These are phyloP conservation scores for Drechmeria coniospora DNA, from an alignment of 2,329 filamentous ascomycete genomes.

Conservation along the genomic window DNA sequence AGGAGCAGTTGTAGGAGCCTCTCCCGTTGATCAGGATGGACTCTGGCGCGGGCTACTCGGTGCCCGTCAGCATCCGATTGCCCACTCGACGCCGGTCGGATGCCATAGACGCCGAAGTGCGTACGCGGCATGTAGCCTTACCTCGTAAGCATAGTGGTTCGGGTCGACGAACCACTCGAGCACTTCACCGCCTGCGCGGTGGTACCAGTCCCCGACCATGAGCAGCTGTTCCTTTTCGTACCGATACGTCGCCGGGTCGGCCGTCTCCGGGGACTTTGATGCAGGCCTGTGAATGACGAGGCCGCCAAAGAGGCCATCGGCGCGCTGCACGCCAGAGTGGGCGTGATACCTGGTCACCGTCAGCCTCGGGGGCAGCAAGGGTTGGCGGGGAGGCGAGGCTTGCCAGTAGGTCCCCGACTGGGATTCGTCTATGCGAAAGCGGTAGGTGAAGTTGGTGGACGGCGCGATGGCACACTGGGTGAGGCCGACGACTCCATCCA, in stretches of 20 bases:
- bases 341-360: slow-evolving; percentile 37
- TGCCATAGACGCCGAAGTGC: slow-evolving; percentile 1
- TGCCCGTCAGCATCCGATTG: slow-evolving; percentile 11
- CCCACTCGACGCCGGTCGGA: slow-evolving; percentile 15
- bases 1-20: slow-evolving; percentile 8
- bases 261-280: slow-evolving; percentile 11
- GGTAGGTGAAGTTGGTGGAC: slow-evolving; percentile 32
- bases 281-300: slow-evolving; percentile 19
- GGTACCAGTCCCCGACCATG: slow-evolving; percentile 24
- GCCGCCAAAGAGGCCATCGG: slow-evolving; percentile 9
- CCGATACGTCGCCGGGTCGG: slow-evolving; percentile 6
- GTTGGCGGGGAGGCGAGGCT: slow-evolving; percentile 28
- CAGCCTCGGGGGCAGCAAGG: slow-evolving; percentile 6
- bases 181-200: slow-evolving; percentile 18
- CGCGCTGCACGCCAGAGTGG: slow-evolving; percentile 36
- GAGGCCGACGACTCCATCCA: slow-evolving; percentile 50
- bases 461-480: slow-evolving; percentile 45
- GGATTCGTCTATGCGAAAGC: slow-evolving; percentile 37
- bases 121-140: neutral
- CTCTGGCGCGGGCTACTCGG: slow-evolving; percentile 22
- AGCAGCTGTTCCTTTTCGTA: slow-evolving; percentile 18
- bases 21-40: slow-evolving; percentile 24
- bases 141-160: slow-evolving; percentile 6
- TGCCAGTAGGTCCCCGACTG: slow-evolving; percentile 46
- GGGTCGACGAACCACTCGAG: slow-evolving; percentile 9